Evolutionary conservation across 2,329 filamentous ascomycete genomes (phyloP).

Genomic region (Xylariaceae sp.): DNA sequence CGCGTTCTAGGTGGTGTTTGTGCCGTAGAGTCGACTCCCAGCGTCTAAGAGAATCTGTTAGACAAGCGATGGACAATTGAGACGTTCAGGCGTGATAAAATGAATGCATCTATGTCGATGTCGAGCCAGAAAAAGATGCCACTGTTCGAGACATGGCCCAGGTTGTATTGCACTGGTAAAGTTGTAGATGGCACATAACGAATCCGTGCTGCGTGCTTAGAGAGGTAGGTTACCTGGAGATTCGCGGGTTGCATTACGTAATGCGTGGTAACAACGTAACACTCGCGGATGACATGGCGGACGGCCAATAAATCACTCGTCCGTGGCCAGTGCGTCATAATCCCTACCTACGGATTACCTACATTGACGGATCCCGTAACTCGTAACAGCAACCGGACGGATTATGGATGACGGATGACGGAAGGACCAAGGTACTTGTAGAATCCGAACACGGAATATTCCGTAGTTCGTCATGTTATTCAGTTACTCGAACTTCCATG

Average conservation of each 20-base stretch:
- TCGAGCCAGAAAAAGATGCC: conserved; percentile 2
- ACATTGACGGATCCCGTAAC: too few species aligned
- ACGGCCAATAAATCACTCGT: too few species aligned
- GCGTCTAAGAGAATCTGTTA: conserved; percentile 3
- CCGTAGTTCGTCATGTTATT: too few species aligned
- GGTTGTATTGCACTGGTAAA: background rate
- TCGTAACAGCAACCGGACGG: too few species aligned
- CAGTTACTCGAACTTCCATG: too few species aligned
- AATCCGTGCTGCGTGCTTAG: background rate
- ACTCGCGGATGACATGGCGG: too few species aligned
- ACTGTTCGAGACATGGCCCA: conserved; percentile 4
- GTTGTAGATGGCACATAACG: background rate
- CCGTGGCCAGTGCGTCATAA: too few species aligned
- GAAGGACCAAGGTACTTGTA: too few species aligned
- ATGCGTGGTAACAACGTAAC: background rate
- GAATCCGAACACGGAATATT: too few species aligned
- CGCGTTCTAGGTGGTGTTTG: conserved; percentile 11
- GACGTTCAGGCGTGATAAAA: background rate
- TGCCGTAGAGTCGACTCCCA: background rate
- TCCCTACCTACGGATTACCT: too few species aligned
- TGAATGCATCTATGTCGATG: conserved; percentile 3
- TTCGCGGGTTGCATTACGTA: background rate
- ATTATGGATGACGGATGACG: too few species aligned
- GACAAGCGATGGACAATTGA: conserved; percentile 5
- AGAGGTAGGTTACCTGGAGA: background rate